Conservation (phyloP, 352 stramenopile genomes). For the Globisporangium polare region DNA sequence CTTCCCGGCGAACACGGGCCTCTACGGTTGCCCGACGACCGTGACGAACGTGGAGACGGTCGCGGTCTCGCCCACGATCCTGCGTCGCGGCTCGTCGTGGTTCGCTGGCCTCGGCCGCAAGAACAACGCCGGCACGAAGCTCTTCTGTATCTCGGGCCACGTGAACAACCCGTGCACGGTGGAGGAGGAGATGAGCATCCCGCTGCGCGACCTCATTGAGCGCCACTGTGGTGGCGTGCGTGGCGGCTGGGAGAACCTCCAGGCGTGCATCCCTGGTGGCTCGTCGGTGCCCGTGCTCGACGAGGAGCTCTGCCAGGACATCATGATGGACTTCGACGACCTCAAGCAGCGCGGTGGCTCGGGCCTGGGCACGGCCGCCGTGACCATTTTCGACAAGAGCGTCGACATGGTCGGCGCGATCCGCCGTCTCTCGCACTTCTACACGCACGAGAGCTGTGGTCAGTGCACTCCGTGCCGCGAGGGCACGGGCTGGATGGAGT, state of each 20-base stretch:
- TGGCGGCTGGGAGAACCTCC: constrained; percentile 98
- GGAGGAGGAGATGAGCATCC: constrained; percentile 98
- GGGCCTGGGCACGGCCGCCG: constrained; percentile 96
- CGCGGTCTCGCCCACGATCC: constrained; percentile 97
- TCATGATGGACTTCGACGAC: constrained; percentile 99
- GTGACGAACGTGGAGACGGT: constrained; percentile 99
- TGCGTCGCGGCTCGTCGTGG: constrained; percentile 95
- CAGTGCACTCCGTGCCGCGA: constrained; percentile 99
- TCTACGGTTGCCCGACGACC: constrained; percentile 99
- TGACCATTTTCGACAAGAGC: constrained; percentile 99
- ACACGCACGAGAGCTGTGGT: constrained; percentile 99
- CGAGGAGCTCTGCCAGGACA: constrained; percentile 92
- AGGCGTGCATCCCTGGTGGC: constrained; percentile 97
- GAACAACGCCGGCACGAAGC: constrained; percentile 99
- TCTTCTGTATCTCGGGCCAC: constrained; percentile 99
- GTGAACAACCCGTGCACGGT: constrained; percentile 99
- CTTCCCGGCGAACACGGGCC: constrained; percentile 98
- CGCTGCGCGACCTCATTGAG: constrained; percentile 97
- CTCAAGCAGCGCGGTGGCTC: constrained; percentile 93
- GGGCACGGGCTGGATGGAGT: constrained; percentile 97
- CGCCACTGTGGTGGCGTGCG: constrained; percentile 98
- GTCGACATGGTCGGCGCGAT: constrained; percentile 99
- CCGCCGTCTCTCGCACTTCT: constrained; percentile 98
- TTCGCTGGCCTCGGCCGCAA: constrained; percentile 96
- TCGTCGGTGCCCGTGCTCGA: constrained; percentile 96